Conservation (phyloP, 345 rosid species). For the Sonneratia caseolaris region DNA sequence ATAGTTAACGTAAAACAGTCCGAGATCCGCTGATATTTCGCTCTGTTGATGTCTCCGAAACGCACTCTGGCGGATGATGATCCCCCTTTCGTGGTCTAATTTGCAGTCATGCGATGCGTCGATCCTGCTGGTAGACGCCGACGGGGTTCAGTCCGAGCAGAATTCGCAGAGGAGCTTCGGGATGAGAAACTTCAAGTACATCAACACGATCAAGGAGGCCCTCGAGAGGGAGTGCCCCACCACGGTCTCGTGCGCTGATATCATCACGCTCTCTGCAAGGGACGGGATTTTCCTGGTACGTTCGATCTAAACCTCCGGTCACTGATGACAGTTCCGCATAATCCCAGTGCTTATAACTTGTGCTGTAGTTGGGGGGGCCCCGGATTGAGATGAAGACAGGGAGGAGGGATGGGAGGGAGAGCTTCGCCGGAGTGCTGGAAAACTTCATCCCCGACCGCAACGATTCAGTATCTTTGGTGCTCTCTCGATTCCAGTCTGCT, state of each 20-base stretch:
- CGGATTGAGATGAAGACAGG: slow-evolving; percentile 72
- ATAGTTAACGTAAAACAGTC: slow-evolving; percentile 34
- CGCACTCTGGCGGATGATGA: not conserved
- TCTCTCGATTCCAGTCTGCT: slow-evolving; percentile 47
- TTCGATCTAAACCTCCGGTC: not conserved
- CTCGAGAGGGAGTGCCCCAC: slow-evolving; percentile 58
- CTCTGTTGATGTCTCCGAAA: not conserved
- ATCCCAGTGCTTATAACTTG: too few species aligned
- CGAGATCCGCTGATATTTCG: too few species aligned
- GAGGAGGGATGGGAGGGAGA: slow-evolving; percentile 52
- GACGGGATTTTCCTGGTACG: slow-evolving; percentile 67
- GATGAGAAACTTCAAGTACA: slow-evolving; percentile 81
- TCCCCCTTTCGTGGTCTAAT: not conserved
- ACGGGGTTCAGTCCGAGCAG: slow-evolving; percentile 55
- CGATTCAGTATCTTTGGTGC: slow-evolving; percentile 45
- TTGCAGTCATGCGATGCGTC: slow-evolving; percentile 78
- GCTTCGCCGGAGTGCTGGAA: slow-evolving; percentile 36
- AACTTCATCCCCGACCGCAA: slow-evolving; percentile 55
- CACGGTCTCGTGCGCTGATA: slow-evolving; percentile 83
- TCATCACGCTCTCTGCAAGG: slow-evolving; percentile 71
- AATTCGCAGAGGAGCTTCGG: slow-evolving; percentile 59
- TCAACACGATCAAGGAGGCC: slow-evolving; percentile 60
- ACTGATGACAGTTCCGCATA: too few species aligned
- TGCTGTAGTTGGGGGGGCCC: slow-evolving; percentile 62
- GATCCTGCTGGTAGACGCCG: slow-evolving; percentile 42